Base-by-base conservation (phyloP, 2,329 filamentous ascomycete species). In the Colletotrichum kahawae region DNA sequence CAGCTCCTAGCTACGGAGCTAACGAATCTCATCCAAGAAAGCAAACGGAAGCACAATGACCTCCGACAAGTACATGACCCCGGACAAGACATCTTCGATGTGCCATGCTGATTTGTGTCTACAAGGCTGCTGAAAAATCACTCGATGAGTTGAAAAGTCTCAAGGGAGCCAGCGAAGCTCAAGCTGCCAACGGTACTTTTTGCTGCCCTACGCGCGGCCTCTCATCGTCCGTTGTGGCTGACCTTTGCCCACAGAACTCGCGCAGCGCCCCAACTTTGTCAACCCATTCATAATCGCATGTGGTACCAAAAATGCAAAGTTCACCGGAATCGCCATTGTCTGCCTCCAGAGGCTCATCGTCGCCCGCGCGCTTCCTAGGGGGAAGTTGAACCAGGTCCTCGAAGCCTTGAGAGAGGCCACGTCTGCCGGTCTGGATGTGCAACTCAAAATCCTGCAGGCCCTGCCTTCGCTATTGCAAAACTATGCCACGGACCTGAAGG, bases 211-310 rank as follows among this genome's bases (percentile, higher is more conserved):
- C 76, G 83, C 14, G 18, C 65, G 59, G 31, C 24, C 59, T 27
- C 38, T 51, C 27, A 43, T 38, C 57, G 16, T 60, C 29, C 16
- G 18, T 33, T 18, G 38, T 24, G 36, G 38, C 51, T 62, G 18
- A 66, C 69, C 63, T 29, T 59, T 59, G 62, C 29, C 74, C 78
- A 78, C 81, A 98, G 97, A 98, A 85, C 91, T 99, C 76, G 92
- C 93, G 70, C 93, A 95, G 80, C 93, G 93, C 78, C 90, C 93
- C 73, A 93, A 93, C 81, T 98, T 99, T 84, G 93, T 96, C 75
- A 95, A 96, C 78, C 97, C 97, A 2, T 98, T 99, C 82, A 91
- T 99, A 77, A 93, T 98, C 82, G 96, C 97, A 31, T 99, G 97
- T 82, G 92, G 93, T 66, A 97, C 95, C 77, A 95, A 94, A 79